Percentiles rank a stretch among this genome's conserved stretches.
Conservation (phyloP, 371 early-diverging fungal genomes). For the Mucor velutinosus region DNA sequence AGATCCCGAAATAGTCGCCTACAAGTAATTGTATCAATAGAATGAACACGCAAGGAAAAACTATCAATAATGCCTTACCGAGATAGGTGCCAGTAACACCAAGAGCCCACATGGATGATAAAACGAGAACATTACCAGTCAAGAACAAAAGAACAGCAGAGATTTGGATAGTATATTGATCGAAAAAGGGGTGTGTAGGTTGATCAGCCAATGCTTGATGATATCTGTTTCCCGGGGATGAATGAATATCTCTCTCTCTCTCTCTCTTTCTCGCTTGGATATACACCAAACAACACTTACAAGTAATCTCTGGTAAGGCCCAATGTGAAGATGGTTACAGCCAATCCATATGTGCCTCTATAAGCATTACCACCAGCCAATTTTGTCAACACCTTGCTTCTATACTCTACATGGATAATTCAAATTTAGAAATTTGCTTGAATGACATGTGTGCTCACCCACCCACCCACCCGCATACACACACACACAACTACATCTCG, state of each 20-base stretch:
- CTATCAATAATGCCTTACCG: constrained; percentile 43
- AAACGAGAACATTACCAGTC: constrained; percentile 76
- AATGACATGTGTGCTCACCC: neutral
- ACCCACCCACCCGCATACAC: too few species aligned
- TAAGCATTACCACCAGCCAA: constrained; percentile 70
- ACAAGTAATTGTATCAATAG: neutral
- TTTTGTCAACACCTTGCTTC: constrained; percentile 68
- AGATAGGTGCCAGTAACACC: constrained; percentile 93
- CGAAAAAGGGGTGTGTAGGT: constrained; percentile 59
- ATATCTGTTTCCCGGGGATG: constrained; percentile 40
- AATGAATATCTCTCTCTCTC: neutral
- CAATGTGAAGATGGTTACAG: constrained; percentile 77
- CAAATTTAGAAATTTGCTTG: neutral
- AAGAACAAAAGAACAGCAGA: constrained; percentile 58
- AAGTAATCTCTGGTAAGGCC: constrained; percentile 84
- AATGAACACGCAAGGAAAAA: neutral
- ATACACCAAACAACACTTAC: constrained; percentile 45
- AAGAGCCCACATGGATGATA: constrained; percentile 85
- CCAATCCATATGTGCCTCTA: constrained; percentile 80
- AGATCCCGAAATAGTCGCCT: constrained; percentile 95
- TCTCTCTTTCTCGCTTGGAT: neutral
- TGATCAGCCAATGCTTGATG: constrained; percentile 71
- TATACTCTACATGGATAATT: constrained; percentile 62
- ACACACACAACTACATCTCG: neutral
- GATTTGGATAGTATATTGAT: constrained; percentile 42